Base-by-base conservation (phyloP, 1,284 basidiomycete species). In the Boletellus dicymbophilus region DNA sequence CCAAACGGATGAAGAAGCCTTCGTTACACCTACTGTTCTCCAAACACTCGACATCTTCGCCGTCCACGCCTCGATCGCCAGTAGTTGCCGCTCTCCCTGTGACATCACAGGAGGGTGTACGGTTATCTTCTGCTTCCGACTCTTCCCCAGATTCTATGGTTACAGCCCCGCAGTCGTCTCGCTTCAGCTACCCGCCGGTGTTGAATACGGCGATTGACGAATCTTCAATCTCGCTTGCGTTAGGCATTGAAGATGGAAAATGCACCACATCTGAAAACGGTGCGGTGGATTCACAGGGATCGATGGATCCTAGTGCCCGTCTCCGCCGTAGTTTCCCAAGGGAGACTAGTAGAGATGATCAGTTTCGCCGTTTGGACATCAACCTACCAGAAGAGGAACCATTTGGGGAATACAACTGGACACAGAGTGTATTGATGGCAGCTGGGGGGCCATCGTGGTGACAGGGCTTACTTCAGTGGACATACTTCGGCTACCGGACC, bases 11-110 rank as follows among this genome's bases (percentile, higher is more conserved):
- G 49, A 82, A 80, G 64, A 81, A 78, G 53, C 79, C 80, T 2
- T 82, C 81, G 5, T 59, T 82, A 49, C 77, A 77, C 48, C 61
- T 80, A 16, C 62, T 83, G 22, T 80, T 82, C 60, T 72, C 77
- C 22, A 82, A 78, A 62, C 72, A 72, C 37, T 75, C 78, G 13
- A 61, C 69, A 2, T 74, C 76, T 18, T 60, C 63, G 37, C 49
- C 59, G 28, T 37, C 62, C 16, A 22, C 33, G n/a, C 26, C 61
- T 45, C 59, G 54, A 3, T 67, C 60, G 2, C 53, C 54, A 2
- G 49, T n/a, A 3, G 30, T 51, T 6, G 20, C 46, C n/a, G 30
- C 48, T n/a, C 34, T 53, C 4, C 26, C 40, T 33, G 37, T 27
- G 7, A 34, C 34, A 30, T 41, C 37, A 10, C 55, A 49, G 27